Evolutionary conservation across 2,329 filamentous ascomycete species (phyloP).

Genomic region (Waltergamsia citrina): DNA sequence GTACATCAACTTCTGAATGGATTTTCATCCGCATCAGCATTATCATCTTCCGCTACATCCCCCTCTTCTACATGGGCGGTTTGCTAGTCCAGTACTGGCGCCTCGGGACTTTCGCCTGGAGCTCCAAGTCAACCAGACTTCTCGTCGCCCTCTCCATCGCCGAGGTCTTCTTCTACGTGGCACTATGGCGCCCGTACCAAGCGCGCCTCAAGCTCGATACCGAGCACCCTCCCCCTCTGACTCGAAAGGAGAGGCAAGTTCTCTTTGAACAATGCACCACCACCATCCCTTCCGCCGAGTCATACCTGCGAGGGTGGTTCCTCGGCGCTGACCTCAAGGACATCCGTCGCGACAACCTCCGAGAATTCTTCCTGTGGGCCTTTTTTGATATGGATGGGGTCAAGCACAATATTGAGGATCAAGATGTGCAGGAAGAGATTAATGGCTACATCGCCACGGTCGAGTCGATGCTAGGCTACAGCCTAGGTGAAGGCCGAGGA

Average conservation of each 20-base stretch:
- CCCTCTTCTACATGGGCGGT: constrained; percentile 24
- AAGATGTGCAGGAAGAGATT: constrained; percentile 28
- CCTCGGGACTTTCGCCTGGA: constrained; percentile 8
- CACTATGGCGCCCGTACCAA: constrained; percentile 32
- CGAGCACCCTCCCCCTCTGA: constrained; percentile 28
- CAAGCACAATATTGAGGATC: constrained; percentile 10
- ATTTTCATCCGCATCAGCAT: constrained; percentile 35
- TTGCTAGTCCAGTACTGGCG: constrained; percentile 15
- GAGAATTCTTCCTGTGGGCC: constrained; percentile 59
- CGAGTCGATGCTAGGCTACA: constrained; percentile 40
- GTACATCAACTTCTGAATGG: constrained; percentile 25
- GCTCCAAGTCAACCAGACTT: constrained; percentile 7
- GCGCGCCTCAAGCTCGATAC: constrained; percentile 26
- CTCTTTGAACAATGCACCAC: constrained; percentile 48
- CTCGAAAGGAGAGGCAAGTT: constrained; percentile 35
- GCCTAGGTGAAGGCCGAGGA: constrained; percentile 44
- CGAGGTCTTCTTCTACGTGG: constrained; percentile 32
- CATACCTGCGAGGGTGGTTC: constrained; percentile 57
- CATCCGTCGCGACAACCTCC: constrained; percentile 57
- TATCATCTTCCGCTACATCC: constrained; percentile 31
- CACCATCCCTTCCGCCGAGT: constrained; percentile 43
- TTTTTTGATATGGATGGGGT: constrained; percentile 42
- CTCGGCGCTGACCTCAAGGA: constrained; percentile 46
- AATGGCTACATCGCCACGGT: constrained; percentile 38
- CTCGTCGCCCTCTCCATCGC: constrained; percentile 20